Percentiles rank a stretch among this genome's conserved stretches.
Conservation (phyloP, 192 early-diverging fungal species). For the Oehlia diaphana region DNA sequence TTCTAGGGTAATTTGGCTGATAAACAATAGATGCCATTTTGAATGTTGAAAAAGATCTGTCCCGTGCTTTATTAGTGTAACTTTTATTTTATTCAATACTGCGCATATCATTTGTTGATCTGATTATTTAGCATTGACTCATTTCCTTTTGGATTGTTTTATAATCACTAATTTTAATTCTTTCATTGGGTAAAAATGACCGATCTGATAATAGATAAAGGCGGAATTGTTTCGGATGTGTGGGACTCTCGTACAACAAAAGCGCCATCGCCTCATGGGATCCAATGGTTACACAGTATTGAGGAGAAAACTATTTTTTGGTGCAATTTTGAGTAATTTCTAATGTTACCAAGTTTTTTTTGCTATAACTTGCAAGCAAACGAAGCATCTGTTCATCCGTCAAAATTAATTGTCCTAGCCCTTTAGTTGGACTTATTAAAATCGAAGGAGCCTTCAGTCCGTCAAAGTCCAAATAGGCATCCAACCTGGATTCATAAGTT, state of each 20-base stretch:
- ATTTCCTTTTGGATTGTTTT: not conserved
- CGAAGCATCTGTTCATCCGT: slow-evolving; percentile 22
- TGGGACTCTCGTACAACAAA: not conserved
- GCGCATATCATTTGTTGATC: not conserved
- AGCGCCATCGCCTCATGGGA: slow-evolving; percentile 13
- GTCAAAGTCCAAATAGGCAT: slow-evolving; percentile 30
- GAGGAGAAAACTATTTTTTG: not conserved
- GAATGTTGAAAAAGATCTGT: not conserved
- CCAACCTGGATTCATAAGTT: not conserved
- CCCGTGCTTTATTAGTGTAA: not conserved
- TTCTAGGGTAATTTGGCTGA: not conserved
- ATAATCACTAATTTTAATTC: not conserved
- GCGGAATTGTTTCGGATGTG: not conserved
- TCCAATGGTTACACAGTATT: slow-evolving; percentile 6
- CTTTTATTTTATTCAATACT: not conserved
- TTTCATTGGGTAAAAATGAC: not conserved
- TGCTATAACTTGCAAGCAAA: slow-evolving; percentile 24
- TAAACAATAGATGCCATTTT: not conserved
- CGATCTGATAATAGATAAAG: not conserved
- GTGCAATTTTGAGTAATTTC: slow-evolving; percentile 3
- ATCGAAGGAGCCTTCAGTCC: slow-evolving; percentile 30
- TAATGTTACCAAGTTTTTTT: slow-evolving; percentile 9
- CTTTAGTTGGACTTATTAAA: slow-evolving; percentile 21
- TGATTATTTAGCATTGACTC: not conserved
- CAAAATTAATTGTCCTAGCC: slow-evolving; percentile 10